phyloP scores from a whole-genome alignment of 1,139 yeast species.

The Yamadazyma triangularis region DNA sequence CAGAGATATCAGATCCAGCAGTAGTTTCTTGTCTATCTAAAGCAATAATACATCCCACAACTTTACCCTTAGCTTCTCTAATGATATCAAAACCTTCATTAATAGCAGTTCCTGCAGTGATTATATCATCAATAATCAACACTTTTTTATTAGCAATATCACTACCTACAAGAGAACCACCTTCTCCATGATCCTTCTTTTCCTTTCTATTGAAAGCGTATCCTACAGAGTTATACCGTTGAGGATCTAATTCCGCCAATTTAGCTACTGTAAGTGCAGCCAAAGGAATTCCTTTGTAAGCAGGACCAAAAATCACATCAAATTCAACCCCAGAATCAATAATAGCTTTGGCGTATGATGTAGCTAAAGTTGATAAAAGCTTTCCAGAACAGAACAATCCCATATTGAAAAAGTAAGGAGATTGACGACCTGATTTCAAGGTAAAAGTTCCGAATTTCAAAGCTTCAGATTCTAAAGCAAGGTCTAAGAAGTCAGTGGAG shows the following conservation, averaged over 20 bases:
- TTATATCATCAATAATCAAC: conserved; percentile 90
- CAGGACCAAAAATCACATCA: conserved; percentile 94
- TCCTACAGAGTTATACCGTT: conserved; percentile 58
- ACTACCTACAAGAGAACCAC: conserved; percentile 91
- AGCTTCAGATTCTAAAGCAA: conserved; percentile 78
- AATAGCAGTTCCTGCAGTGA: conserved; percentile 98
- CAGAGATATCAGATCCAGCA: conserved; percentile 60
- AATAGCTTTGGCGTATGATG: conserved; percentile 86
- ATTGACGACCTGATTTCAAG: conserved; percentile 83
- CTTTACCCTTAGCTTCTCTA: conserved; percentile 60
- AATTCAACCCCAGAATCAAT: conserved; percentile 76
- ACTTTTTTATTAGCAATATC: conserved; percentile 65
- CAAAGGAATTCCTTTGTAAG: conserved; percentile 94
- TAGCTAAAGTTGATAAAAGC: conserved; percentile 71
- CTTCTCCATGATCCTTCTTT: conserved; percentile 97
- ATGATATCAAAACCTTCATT: conserved; percentile 89
- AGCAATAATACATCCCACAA: conserved; percentile 84
- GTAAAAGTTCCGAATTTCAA: conserved; percentile 85
- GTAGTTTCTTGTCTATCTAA: conserved; percentile 93
- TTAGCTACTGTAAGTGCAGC: conserved; percentile 92
- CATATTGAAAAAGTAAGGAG: conserved; percentile 96
- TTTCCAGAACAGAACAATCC: conserved; percentile 85
- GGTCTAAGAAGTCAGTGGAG: conserved; percentile 68
- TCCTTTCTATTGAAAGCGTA: conserved; percentile 85
- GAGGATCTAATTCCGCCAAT: conserved; percentile 85